phyloP scores from a whole-genome alignment of 2,329 filamentous ascomycete genomes.

The Botryotinia narcissicola region DNA sequence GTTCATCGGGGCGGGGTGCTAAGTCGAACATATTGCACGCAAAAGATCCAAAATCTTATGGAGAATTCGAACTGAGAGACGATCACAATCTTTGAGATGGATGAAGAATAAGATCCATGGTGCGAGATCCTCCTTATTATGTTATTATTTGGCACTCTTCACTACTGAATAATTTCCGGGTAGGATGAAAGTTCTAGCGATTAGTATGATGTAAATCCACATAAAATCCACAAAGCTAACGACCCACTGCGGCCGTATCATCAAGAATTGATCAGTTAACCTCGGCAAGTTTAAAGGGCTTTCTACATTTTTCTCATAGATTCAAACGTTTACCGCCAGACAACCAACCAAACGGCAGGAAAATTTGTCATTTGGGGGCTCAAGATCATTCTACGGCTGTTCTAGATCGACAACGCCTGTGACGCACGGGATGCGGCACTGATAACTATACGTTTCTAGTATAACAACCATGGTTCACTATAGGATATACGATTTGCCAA shows the following conservation, averaged over 20 bases:
- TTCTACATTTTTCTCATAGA: not conserved
- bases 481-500: not conserved
- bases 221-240: not conserved
- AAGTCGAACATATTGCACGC: slow-evolving; percentile 19
- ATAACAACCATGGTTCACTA: not conserved
- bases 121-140: slow-evolving; percentile 11
- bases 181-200: not conserved
- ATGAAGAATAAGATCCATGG: not conserved
- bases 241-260: not conserved
- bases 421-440: not conserved
- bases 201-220: not conserved
- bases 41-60: not conserved
- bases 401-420: not conserved
- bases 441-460: not conserved
- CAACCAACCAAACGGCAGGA: not conserved
- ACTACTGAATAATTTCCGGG: slow-evolving; percentile 8
- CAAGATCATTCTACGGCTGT: not conserved
- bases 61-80: not conserved
- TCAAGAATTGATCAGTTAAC: not conserved
- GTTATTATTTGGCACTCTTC: not conserved
- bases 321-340: not conserved
- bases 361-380: not conserved
- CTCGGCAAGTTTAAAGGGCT: not conserved
- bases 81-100: slow-evolving; percentile 13
- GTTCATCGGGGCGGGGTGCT: slow-evolving; percentile 11